Base-by-base conservation (phyloP, 352 stramenopile genomes). In the Globisporangium middletonii region DNA sequence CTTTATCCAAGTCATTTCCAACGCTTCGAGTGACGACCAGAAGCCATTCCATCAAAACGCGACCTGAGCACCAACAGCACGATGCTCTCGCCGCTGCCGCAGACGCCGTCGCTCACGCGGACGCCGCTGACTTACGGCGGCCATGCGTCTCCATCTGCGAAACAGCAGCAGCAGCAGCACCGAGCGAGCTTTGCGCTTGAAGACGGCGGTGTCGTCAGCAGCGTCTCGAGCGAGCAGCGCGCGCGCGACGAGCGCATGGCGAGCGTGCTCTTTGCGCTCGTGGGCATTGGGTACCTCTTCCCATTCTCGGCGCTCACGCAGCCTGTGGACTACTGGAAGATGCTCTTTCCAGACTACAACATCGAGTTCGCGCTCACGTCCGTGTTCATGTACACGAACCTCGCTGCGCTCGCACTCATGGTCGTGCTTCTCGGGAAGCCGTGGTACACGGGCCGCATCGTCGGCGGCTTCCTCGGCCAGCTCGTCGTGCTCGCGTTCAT, bases 221-320 rank as follows among this genome's bases (percentile, higher is more conserved):
- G 16, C 15, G 55, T 77, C 48, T 60, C 59, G 3, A 26, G 19
- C 7, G 23, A 33, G 35, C 68, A 78, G 59, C 68, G 71, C 27
- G 66, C 59, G 30, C 71, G 60, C 2, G 79, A 91, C 42, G 75
- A 89, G 64, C 64, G 59, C 38, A 35, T 68, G 35, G 75, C 80
- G 16, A 84, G 77, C 49, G 71, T 83, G 52, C 63, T 94, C 26
- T 90, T 92, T 51, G 64, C 74, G 52, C 74, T 92, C 50, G 73
- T 91, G 23, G 83, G 81, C 53, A 73, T 91, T 42, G 85, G 82
- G 26, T 94, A 94, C 63, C 67, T 94, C 55, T 94, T 94, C 63
- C 85, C 85, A 16, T 94, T 94, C 67, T 94, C 85, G 47, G 85
- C 85, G 50, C 78, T 94, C 58, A 94, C 85, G 44, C 85, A 94